Base-by-base conservation (phyloP, 352 stramenopile species). In the Globisporangium spinosum region DNA sequence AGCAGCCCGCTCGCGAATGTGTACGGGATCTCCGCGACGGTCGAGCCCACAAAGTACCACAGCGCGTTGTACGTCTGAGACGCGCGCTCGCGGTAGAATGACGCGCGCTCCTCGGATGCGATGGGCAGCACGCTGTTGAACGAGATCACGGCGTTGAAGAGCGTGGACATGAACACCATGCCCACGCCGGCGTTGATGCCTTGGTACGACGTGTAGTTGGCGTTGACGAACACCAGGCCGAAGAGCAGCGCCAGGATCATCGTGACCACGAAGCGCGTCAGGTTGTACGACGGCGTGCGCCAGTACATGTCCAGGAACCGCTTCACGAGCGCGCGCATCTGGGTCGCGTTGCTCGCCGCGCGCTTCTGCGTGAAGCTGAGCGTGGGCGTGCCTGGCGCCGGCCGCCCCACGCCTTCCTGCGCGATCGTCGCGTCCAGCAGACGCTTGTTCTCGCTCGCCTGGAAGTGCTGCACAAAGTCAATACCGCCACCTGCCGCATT, bases 41-140 rank as follows among this genome's bases (percentile, higher is more conserved):
- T 91, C 13, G 56, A 62, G n/a, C 85, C 77, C 4, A 95, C 58
- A 49, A 78, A 79, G 55, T 97, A 91, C 58, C 85, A 79, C 12
- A 76, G 55, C 34, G 82, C 65, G 20, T 77, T 73, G 62, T 98
- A 98, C 74, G 94, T 97, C 61, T 85, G 66, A 2, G 87, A 82
- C 29, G 83, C 78, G 47, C 92, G 87, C 67, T 98, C 90, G 7
- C 89, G 75, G 78, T 97, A 98, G 70, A 94, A 98, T 57, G 90
- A 83, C 49, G 86, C 86, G 38, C 93, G 81, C 60, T 98, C 89
- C 55, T 84, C 77, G 62, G 87, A 79, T 53, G 95, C 78, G 7
- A 96, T 70, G 5, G 87, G 78, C 12, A 35, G 23, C 23, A 35
- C 22, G 51, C 43, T 58, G 22, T 57, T 57, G 51, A 57, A 25